Conservation (phyloP, 2,329 filamentous ascomycete genomes). For the Colletotrichum lini region DNA sequence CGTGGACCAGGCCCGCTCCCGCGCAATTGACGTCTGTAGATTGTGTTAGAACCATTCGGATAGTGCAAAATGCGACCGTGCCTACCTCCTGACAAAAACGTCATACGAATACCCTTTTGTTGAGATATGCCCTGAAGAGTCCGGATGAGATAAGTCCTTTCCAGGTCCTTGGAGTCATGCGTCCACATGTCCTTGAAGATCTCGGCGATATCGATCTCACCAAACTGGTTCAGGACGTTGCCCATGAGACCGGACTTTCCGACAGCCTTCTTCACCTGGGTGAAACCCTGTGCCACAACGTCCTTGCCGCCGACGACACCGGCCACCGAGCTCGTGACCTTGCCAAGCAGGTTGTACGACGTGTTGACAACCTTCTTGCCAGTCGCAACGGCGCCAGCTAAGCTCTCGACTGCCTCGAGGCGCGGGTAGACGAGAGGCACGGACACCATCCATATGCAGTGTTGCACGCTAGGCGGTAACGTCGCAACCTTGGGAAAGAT, state of each 20-base stretch:
- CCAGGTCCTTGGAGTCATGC: conserved; percentile 96
- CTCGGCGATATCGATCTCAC: conserved; percentile 94
- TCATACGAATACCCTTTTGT: conserved; percentile 96
- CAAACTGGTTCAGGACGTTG: conserved; percentile 94
- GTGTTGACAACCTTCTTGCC: conserved; percentile 98
- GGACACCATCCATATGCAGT: conserved; percentile 96
- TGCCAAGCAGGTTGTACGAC: conserved; percentile 95
- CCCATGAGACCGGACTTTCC: conserved; percentile 97
- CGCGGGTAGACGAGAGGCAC: conserved; percentile 93
- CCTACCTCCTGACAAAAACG: conserved; percentile 90
- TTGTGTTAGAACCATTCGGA: conserved; percentile 44
- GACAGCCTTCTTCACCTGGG: conserved; percentile 94
- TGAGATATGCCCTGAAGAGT: conserved; percentile 96
- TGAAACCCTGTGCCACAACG: conserved; percentile 92
- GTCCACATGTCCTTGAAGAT: conserved; percentile 98
- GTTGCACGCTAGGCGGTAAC: conserved; percentile 92
- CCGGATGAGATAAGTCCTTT: conserved; percentile 95
- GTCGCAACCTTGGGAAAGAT: conserved; percentile 96
- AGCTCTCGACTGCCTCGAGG: conserved; percentile 89
- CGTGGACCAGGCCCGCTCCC: conserved; percentile 93
- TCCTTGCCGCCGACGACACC: conserved; percentile 96
- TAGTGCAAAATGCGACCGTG: conserved; percentile 9
- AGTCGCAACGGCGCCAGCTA: conserved; percentile 91
- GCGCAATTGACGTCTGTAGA: conserved; percentile 84
- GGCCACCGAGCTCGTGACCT: conserved; percentile 94